phyloP scores from a whole-genome alignment of 1,284 basidiomycete genomes.

The Coniferiporia weirii region DNA sequence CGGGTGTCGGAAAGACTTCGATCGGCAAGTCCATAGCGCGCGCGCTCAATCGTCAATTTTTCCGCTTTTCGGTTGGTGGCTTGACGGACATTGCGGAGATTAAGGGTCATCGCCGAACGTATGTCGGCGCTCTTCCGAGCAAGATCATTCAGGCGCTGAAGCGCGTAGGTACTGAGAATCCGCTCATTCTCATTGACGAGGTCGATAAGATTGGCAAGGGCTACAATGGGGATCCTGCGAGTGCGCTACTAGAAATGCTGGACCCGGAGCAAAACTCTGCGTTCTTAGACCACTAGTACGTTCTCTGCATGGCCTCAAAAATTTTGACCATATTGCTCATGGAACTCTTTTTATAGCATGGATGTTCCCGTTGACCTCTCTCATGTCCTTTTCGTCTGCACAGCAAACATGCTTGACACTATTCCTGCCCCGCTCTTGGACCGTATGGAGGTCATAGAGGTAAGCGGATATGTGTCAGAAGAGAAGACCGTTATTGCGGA shows the following conservation, averaged over 20 bases:
- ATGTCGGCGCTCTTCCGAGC: constrained; percentile 93
- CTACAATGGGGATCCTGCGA: constrained; percentile 93
- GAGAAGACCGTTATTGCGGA: constrained; percentile 94
- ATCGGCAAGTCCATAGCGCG: constrained; percentile 94
- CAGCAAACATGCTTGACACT: constrained; percentile 91
- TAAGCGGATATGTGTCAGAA: constrained; percentile 94
- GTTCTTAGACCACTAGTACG: constrained; percentile 94
- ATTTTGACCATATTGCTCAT: neutral
- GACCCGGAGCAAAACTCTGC: constrained; percentile 97
- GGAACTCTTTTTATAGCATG: constrained; percentile 50
- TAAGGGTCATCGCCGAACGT: constrained; percentile 96
- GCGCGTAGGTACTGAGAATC: constrained; percentile 96
- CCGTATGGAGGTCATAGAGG: constrained; percentile 97
- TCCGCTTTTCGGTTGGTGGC: constrained; percentile 96
- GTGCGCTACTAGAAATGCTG: constrained; percentile 93
- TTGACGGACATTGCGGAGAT: constrained; percentile 98
- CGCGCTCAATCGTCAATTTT: constrained; percentile 83
- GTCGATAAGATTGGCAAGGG: constrained; percentile 98
- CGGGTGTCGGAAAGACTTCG: constrained; percentile 94
- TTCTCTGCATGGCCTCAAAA: constrained; percentile 17
- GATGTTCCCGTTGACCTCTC: constrained; percentile 97
- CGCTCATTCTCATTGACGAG: constrained; percentile 94
- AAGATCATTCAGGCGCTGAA: constrained; percentile 98
- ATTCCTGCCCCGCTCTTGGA: constrained; percentile 96
- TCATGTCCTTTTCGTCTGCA: constrained; percentile 96